Evolutionary conservation across 2,329 filamentous ascomycete species (phyloP).

Genomic region (Fusarium pininemorale): DNA sequence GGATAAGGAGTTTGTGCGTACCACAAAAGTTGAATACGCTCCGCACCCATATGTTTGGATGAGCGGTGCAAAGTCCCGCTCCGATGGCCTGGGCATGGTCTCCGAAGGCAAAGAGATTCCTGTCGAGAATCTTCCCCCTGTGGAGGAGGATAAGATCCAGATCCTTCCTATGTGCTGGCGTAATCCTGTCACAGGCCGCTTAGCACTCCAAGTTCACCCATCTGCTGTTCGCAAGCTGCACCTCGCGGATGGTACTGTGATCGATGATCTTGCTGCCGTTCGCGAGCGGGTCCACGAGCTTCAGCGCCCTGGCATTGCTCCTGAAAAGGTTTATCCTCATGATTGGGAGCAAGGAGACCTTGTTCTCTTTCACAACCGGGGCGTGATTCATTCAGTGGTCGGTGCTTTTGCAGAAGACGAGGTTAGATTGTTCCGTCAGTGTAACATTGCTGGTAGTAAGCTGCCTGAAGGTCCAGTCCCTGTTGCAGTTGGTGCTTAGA

Average conservation of each 20-base stretch:
- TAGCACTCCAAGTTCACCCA: conserved; percentile 79
- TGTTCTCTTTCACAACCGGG: conserved; percentile 82
- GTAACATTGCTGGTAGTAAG: conserved; percentile 76
- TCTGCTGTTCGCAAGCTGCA: conserved; percentile 76
- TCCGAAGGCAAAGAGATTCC: conserved; percentile 72
- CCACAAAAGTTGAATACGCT: conserved; percentile 76
- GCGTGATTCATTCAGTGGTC: conserved; percentile 78
- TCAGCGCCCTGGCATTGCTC: conserved; percentile 77
- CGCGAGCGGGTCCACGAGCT: conserved; percentile 74
- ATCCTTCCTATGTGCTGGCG: conserved; percentile 80
- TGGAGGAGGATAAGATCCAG: conserved; percentile 74
- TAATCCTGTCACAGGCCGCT: conserved; percentile 74
- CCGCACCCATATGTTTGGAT: conserved; percentile 88
- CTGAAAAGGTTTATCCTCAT: conserved; percentile 74
- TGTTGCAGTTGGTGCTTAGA: neutral
- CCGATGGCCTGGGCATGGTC: conserved; percentile 76
- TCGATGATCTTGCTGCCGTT: conserved; percentile 74
- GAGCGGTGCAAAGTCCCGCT: conserved; percentile 70
- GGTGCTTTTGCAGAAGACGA: conserved; percentile 79
- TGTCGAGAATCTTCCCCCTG: conserved; percentile 66
- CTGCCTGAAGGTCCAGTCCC: conserved; percentile 60
- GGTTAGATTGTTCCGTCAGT: conserved; percentile 79
- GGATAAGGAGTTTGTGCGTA: conserved; percentile 74
- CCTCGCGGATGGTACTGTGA: conserved; percentile 69
- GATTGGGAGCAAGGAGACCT: conserved; percentile 82